Evolutionary conservation across 306 rosid genomes (phyloP), one percentile per base, ranked within the genome.

Genomic region (Hippophae rhamnoides): DNA sequence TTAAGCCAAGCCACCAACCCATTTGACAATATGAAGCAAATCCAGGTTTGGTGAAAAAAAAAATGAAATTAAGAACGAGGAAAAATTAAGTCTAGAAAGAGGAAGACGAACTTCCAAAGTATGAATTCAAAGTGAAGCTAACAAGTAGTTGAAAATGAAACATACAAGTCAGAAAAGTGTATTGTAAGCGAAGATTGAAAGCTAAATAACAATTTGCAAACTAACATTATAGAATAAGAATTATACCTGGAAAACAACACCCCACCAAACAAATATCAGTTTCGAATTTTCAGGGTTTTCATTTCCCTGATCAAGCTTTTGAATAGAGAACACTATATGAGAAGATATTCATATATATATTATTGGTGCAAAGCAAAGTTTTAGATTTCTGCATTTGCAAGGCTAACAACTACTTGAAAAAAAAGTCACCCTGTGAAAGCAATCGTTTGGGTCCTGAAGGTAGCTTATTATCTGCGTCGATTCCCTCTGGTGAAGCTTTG

Each of bases 71-170:
- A 26, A 27, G 47, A 52, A 14, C 7, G 5, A 13, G 56, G 12
- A 10, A 52, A 64, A 64, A 52, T 9, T 9, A 14, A 43, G 44
- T 13, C 2, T 13, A 13, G 40, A 43, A 56, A 42, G 50, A 13
- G 49, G 58, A 69, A 69, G 61, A 61, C 48, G 64, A 73, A 66
- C 55, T 12, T 60, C 49, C 45, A 50, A 55, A 43, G 73, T 63
- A 79, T 73, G 78, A 66, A 80, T 81, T 85, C 67, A 13, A 84
- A 82, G 79, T 73, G 79, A 90, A 86, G 97, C 79, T 68, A 83
- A 68, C 78, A 60, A 77, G 85, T 80, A 54, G 89, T 81, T 87
- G 77, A 66, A 73, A 69, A 45, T 43, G 76, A 57, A 61, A 62
- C 27, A 43, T 61, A 48, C 53, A 43, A 64, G 64, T 63, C 48